Conservation (phyloP, 2,329 filamentous ascomycete genomes). For the Sporothrix inflata region DNA sequence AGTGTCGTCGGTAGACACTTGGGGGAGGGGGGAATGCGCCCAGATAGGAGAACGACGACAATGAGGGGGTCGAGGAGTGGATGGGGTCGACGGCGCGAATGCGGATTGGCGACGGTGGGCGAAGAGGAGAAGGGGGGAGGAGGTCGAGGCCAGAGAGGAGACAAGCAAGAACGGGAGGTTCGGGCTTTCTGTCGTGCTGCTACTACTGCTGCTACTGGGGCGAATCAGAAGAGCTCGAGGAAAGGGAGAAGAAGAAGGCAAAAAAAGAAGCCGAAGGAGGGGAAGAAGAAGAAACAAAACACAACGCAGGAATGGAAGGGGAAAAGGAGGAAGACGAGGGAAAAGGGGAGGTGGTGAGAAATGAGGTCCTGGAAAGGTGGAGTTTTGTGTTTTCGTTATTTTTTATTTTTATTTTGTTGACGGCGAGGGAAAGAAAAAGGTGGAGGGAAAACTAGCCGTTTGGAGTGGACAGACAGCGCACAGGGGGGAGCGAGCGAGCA, state of each 20-base stretch:
- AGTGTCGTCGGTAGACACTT: slow-evolving; percentile 14
- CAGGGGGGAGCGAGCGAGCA: not conserved
- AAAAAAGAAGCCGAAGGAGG: not conserved
- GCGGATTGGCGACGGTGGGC: slow-evolving; percentile 20
- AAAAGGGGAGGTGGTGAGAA: slow-evolving; percentile 24
- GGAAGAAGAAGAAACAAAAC: slow-evolving; percentile 1
- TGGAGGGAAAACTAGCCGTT: slow-evolving; percentile 26
- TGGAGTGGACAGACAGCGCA: not conserved
- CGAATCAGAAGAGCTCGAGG: slow-evolving; percentile 11
- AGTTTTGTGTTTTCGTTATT: slow-evolving; percentile 23
- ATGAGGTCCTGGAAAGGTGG: slow-evolving; percentile 10
- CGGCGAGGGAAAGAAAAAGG: slow-evolving; percentile 23
- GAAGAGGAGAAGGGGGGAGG: not conserved
- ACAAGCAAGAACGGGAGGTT: slow-evolving; percentile 9
- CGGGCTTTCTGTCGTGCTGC: slow-evolving; percentile 9
- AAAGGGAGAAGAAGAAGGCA: not conserved
- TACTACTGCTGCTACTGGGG: slow-evolving; percentile 3
- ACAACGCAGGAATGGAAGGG: not conserved
- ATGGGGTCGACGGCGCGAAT: slow-evolving; percentile 15
- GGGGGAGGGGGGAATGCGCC: not conserved
- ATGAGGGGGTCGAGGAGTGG: slow-evolving; percentile 1
- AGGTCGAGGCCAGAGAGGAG: not conserved
- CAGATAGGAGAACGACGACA: slow-evolving; percentile 4
- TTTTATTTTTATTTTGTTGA: slow-evolving; percentile 24
- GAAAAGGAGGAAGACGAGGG: slow-evolving; percentile 9